Base-by-base conservation (phyloP, 176 grass and related monocot genomes). In the Zea luxurians region DNA sequence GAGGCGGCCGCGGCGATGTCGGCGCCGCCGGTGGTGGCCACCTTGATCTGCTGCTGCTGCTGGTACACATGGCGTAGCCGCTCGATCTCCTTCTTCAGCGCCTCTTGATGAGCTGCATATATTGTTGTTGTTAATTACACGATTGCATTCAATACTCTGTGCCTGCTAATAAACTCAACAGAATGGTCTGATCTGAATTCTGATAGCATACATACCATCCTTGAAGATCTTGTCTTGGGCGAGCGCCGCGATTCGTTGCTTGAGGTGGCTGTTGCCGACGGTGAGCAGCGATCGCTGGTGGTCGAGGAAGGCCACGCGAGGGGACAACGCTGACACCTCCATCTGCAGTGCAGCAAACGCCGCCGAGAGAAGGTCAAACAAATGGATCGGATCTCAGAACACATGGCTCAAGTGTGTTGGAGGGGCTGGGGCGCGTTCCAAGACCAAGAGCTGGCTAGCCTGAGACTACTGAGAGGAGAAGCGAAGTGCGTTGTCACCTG, bases 141-240 rank as follows among this genome's bases (percentile, higher is more conserved):
- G 8, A n/a, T 59, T 64, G 12, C 3, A 67, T 35, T 27, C 27
- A 27, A 27, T 27, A 27, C 27, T 27, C 27, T 27, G 27, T 1
- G 27, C 27, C 27, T 27, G 27, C 27, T 27, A 27, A 27, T 27
- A 27, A 3, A 11, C 44, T 52, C 59, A 43, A 8, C 13, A 48
- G 13, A 48, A 41, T 60, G 72, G 17, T 55, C 11, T 54, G 27
- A 27, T 27, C 27, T 27, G 27, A 27, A 27, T 27, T 27, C 27
- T 27, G 18, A 59, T 21, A 59, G n/a, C 18, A 21, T 62, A 6
- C 20, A 37, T 86, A 99, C 96, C 96, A 70, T 99, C 96, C 82
- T 99, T 99, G 74, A 95, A 99, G 70, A 99, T 92, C 66, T 92
- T 99, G 73, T 99, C 96, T 69, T 99, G 96, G 17, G 86, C 90